These are phyloP conservation scores for Tolypocladium guangdongense DNA, from an alignment of 2,329 filamentous ascomycete species.

Conservation along the genomic window DNA sequence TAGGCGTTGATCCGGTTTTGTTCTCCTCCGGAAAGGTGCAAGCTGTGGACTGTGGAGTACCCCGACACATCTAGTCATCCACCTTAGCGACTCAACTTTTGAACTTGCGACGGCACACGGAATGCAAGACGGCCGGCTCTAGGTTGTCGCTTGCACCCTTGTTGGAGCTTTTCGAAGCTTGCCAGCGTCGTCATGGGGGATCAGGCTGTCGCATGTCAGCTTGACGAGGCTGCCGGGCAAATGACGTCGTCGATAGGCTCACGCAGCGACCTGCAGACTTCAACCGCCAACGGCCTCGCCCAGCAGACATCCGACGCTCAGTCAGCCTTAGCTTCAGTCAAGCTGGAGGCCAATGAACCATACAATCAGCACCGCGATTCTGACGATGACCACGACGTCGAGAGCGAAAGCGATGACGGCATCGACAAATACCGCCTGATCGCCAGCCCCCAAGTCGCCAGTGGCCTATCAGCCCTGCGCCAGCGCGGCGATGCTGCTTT, in stretches of 20 bases:
- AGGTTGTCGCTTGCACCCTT: not conserved
- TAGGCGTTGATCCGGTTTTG: no score
- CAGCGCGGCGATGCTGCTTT: slow-evolving; percentile 6
- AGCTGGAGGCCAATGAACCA: not conserved
- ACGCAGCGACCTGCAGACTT: not conserved
- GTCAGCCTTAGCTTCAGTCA: not conserved
- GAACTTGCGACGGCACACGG: not conserved
- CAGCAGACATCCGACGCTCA: not conserved
- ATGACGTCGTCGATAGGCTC: not conserved
- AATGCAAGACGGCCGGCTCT: not conserved
- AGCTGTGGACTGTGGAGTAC: no score
- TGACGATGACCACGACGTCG: not conserved
- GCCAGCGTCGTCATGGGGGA: not conserved
- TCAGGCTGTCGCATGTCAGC: not conserved
- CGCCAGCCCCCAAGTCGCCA: not conserved
- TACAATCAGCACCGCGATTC: not conserved
- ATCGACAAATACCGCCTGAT: slow-evolving; percentile 2
- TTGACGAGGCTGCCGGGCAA: no score
- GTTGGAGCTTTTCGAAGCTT: not conserved
- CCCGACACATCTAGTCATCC: no score
- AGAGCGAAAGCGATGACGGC: slow-evolving; percentile 14
- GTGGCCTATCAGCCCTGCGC: not conserved
- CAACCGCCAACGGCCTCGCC: not conserved
- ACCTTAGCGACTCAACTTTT: no score
- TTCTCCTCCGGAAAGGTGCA: no score